A percentile compares a stretch with the other conserved stretches of the same genome.
These are phyloP conservation scores for Sugiyamaella paludigena DNA, from an alignment of 1,139 yeast genomes.

Conservation along the genomic window DNA sequence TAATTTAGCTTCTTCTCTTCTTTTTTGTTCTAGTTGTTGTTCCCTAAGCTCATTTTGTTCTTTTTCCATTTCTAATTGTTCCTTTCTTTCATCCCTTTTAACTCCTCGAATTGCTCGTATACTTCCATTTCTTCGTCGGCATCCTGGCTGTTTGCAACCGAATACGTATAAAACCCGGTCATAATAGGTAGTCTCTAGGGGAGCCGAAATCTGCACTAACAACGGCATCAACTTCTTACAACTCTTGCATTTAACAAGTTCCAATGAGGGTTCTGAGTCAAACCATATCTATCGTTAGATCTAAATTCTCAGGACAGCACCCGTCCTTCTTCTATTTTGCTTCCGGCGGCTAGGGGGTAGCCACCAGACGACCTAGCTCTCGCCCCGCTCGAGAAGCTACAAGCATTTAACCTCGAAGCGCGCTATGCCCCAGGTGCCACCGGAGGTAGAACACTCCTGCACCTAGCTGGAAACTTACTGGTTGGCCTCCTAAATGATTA, in stretches of 20 bases:
- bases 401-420: too few relatives aligned
- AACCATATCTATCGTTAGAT: constrained; percentile 42
- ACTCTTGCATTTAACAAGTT: constrained; percentile 56
- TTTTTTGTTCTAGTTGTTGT: constrained; percentile 36
- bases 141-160: constrained; percentile 61
- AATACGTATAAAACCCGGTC: constrained; percentile 81
- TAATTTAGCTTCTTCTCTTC: constrained; percentile 36
- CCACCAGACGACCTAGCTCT: too few relatives aligned
- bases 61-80: constrained; percentile 43
- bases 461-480: too few relatives aligned
- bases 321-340: too few relatives aligned
- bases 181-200: constrained; percentile 61
- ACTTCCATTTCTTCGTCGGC: constrained; percentile 67
- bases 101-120: constrained; percentile 75
- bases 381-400: too few relatives aligned
- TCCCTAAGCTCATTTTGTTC: constrained; percentile 45
- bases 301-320: not conserved
- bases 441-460: too few relatives aligned
- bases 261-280: constrained; percentile 54
- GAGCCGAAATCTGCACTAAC: constrained; percentile 76
- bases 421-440: too few relatives aligned
- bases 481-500: constrained; percentile 77
- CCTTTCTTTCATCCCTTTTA: constrained; percentile 52
- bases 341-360: too few relatives aligned
- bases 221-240: constrained; percentile 65